Percentiles rank a stretch among this genome's conserved stretches.
Conservation (phyloP, 306 rosid genomes). For the Begonia fuchsioides region DNA sequence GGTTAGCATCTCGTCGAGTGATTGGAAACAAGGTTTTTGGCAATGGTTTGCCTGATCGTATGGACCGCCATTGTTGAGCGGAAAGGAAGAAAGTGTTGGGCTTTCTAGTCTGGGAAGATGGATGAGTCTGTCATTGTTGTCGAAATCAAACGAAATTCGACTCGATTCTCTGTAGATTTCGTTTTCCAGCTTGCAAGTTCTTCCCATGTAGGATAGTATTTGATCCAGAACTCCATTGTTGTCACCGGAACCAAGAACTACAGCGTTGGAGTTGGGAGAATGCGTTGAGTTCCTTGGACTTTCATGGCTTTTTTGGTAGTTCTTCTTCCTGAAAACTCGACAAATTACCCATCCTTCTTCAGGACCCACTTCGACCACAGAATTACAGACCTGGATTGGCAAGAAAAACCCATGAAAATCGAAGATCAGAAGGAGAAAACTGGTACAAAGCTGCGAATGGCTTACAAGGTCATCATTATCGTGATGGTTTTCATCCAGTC, state of each 20-base stretch:
- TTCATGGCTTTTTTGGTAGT: constrained; percentile 32
- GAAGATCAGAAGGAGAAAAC: not conserved
- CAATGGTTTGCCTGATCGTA: constrained; percentile 11
- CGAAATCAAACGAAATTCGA: constrained; percentile 4
- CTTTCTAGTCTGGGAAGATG: constrained; percentile 45
- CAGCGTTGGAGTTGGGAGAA: constrained; percentile 13
- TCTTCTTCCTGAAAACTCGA: constrained; percentile 48
- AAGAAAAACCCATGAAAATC: not conserved
- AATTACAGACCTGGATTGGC: constrained; percentile 19
- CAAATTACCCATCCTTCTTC: constrained; percentile 55
- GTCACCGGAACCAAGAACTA: constrained; percentile 14
- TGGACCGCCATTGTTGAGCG: constrained; percentile 5
- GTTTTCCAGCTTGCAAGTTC: constrained; percentile 36
- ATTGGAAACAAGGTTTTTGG: constrained; percentile 5
- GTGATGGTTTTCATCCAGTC: constrained; percentile 30
- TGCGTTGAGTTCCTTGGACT: constrained; percentile 25
- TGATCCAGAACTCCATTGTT: constrained; percentile 40
- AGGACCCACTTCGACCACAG: constrained; percentile 14
- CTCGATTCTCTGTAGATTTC: not conserved
- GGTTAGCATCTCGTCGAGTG: constrained; percentile 20
- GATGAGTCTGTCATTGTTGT: constrained; percentile 22
- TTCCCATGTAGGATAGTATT: constrained; percentile 42
- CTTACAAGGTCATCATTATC: constrained; percentile 22
- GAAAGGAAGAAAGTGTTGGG: constrained; percentile 20
- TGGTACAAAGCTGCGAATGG: not conserved